Percentiles rank a stretch among this genome's conserved stretches.
Conservation (phyloP, 2,329 filamentous ascomycete genomes). For the Nigrospora oryzae region DNA sequence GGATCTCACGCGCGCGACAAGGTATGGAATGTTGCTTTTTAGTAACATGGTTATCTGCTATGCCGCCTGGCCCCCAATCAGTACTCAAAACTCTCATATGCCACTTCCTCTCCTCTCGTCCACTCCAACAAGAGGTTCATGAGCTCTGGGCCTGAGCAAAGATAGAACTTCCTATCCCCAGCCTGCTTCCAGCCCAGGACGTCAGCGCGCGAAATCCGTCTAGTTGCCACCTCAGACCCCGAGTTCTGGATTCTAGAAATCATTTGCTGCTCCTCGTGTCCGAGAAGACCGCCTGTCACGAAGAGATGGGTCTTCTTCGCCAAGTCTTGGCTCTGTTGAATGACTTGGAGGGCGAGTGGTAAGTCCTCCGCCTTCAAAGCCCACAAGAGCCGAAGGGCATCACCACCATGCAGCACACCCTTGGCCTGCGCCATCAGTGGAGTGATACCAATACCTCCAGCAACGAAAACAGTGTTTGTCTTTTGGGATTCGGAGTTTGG, state of each 20-base stretch:
- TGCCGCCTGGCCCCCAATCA: constrained; percentile 17
- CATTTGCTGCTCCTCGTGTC: constrained; percentile 22
- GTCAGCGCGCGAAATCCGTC: constrained; percentile 32
- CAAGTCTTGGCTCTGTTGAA: constrained; percentile 44
- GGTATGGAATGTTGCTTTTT: too few species aligned
- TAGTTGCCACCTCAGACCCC: constrained; percentile 23
- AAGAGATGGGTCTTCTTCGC: constrained; percentile 49
- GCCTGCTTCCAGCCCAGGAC: constrained; percentile 28
- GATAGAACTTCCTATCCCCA: constrained; percentile 42
- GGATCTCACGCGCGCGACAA: too few species aligned
- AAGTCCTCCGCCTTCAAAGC: constrained; percentile 54
- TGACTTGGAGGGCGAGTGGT: constrained; percentile 49
- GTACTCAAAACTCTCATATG: constrained; percentile 55
- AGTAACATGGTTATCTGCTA: too few species aligned
- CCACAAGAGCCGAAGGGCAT: constrained; percentile 56
- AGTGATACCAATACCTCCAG: constrained; percentile 77
- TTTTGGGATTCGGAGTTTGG: constrained; percentile 13
- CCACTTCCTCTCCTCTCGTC: constrained; percentile 44
- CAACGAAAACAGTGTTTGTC: constrained; percentile 51
- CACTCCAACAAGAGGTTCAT: constrained; percentile 35
- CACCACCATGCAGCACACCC: constrained; percentile 31
- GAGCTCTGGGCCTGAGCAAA: constrained; percentile 36
- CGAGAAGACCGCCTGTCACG: constrained; percentile 42
- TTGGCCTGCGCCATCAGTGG: constrained; percentile 64
- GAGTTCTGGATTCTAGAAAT: constrained; percentile 22